Percentiles rank a stretch among this genome's conserved stretches.
Conservation (phyloP, 495 filamentous ascomycete species). For the Penicillium verhagenii region DNA sequence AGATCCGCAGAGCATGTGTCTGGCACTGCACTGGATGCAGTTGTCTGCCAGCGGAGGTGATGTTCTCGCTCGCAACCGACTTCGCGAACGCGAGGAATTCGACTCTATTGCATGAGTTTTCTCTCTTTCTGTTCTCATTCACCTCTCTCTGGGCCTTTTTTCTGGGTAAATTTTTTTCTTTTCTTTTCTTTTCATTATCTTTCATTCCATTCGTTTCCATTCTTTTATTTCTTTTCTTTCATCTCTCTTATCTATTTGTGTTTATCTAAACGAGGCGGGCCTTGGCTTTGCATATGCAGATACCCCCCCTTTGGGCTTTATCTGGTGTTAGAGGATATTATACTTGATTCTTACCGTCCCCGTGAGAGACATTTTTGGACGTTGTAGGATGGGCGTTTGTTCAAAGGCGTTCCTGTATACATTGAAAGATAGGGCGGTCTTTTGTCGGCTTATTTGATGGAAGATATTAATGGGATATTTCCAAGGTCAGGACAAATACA, state of each 20-base stretch:
- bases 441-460: no score
- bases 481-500: neutral
- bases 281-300: slow-evolving; percentile 31
- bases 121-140: slow-evolving; percentile 8
- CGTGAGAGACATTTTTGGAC: neutral
- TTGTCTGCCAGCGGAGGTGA: slow-evolving; percentile 83
- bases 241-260: slow-evolving; percentile 9
- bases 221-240: slow-evolving; percentile 8
- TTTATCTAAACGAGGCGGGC: slow-evolving; percentile 19
- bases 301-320: slow-evolving; percentile 28
- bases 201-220: neutral
- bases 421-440: slow-evolving; percentile 19
- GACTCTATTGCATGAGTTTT: slow-evolving; percentile 46
- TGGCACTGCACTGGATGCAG: slow-evolving; percentile 99
- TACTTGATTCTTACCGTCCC: slow-evolving; percentile 2
- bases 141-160: slow-evolving; percentile 11
- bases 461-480: no score
- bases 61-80: slow-evolving; percentile 78
- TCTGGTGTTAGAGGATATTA: slow-evolving; percentile 28
- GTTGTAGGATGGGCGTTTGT: slow-evolving; percentile 5
- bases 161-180: neutral
- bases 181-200: slow-evolving; percentile 8
- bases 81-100: slow-evolving; percentile 70
- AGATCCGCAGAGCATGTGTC: slow-evolving; percentile 90
- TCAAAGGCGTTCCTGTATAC: slow-evolving; percentile 19